Base-by-base conservation (phyloP, 2,329 filamentous ascomycete species). In the Trichoderma brevicompactum region DNA sequence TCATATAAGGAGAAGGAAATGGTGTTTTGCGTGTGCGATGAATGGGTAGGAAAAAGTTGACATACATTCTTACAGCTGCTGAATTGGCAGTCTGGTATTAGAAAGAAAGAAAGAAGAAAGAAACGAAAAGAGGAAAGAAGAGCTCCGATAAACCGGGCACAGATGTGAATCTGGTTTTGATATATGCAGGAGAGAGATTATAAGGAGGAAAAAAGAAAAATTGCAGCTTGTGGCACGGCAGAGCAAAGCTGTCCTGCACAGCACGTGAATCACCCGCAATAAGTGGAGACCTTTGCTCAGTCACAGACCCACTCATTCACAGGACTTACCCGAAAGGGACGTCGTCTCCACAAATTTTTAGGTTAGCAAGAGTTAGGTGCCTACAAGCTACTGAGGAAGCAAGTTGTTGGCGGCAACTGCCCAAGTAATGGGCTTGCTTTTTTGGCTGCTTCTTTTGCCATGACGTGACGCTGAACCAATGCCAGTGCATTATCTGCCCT, bases 1-100 rank as follows among this genome's bases (percentile, higher is more conserved):
- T 80, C 79, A 80, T 79, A 69, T 72, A 72, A 72, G 49, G 54
- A 43, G 19, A 17, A 46, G 36, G 49, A 15, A 19, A 38, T 55
- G 36, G 17, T 55, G 43, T 36, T 40, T 32, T 43, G 28, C 28
- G 32, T 62, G 59, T 52, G 46, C 41, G 41, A 49, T 48, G 28
- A 9, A 17, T 3, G 23, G 38, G n/a, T 10, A 9, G 34, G 12
- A n/a, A n/a, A n/a, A 15, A 12, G 15, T 8, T 7, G 53, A 63
- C 60, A 5, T 63, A 63, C 60, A 13, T 63, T 62, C 43, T 54
- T 38, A 54, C 60, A 53, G 60, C 49, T 54, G 32, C 44, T 9
- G 12, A 52, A 54, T 17, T 44, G 15, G 28, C 49, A 28, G 40
- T 54, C 9, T 17, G 48, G 46, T 38, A 40, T 5, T 38, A 44